These are phyloP conservation scores for Ceratocystis smalleyi DNA, from an alignment of 2,329 filamentous ascomycete species.

Conservation along the genomic window DNA sequence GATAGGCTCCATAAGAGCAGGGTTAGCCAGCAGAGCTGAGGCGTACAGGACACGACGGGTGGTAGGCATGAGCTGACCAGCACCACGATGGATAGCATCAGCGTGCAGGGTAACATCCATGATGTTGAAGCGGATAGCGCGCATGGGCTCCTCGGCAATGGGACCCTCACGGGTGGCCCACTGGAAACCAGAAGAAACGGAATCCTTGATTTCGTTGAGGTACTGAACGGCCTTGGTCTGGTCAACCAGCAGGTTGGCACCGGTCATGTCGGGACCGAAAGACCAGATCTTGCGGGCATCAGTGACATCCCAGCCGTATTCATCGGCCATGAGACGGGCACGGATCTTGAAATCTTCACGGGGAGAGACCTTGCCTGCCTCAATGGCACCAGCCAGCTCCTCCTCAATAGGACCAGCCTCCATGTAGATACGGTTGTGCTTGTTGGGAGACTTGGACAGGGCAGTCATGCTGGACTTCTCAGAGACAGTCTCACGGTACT, in stretches of 20 bases:
- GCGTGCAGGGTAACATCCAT: slow-evolving; percentile 98
- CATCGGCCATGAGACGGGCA: slow-evolving; percentile 89
- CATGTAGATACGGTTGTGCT: slow-evolving; percentile 99
- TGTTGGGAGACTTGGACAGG: slow-evolving; percentile 99
- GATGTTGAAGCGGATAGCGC: slow-evolving; percentile 94
- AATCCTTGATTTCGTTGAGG: slow-evolving; percentile 99
- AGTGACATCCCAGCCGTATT: slow-evolving; percentile 98
- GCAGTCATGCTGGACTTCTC: slow-evolving; percentile 82
- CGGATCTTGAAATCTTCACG: slow-evolving; percentile 99
- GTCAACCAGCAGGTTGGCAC: slow-evolving; percentile 96
- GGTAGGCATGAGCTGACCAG: slow-evolving; percentile 96
- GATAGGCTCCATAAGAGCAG: slow-evolving; percentile 86
- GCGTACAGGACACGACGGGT: slow-evolving; percentile 96
- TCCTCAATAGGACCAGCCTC: slow-evolving; percentile 78
- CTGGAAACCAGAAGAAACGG: slow-evolving; percentile 98
- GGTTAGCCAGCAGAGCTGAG: slow-evolving; percentile 75
- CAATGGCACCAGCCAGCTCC: slow-evolving; percentile 82
- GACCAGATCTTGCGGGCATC: slow-evolving; percentile 99
- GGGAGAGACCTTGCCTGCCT: slow-evolving; percentile 77
- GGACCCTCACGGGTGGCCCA: slow-evolving; percentile 98
- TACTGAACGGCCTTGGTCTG: slow-evolving; percentile 99
- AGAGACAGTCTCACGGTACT: slow-evolving; percentile 93
- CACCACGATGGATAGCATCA: slow-evolving; percentile 98
- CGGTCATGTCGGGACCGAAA: slow-evolving; percentile 94
- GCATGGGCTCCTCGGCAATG: slow-evolving; percentile 95